A percentile compares a stretch with the other conserved stretches of the same genome.
phyloP scores from a whole-genome alignment of 1,284 basidiomycete genomes.

The Peniophora sp. region DNA sequence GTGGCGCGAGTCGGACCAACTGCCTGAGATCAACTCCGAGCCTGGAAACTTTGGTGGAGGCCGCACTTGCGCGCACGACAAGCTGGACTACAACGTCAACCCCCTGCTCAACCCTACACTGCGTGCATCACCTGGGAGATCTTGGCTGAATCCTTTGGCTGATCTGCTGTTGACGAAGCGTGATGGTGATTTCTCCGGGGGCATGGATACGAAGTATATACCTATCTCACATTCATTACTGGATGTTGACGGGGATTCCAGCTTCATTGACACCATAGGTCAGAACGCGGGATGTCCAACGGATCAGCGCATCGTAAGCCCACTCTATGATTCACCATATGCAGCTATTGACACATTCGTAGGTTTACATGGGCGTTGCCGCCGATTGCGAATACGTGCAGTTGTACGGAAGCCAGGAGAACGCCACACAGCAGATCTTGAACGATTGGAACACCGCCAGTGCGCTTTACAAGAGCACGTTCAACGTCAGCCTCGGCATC shows the following conservation, averaged over 20 bases:
- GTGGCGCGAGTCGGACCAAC: conserved; percentile 62
- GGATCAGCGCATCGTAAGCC: conserved; percentile 64
- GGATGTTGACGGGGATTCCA: conserved; percentile 19
- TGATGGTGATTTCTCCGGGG: conserved; percentile 49
- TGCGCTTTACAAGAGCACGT: conserved; percentile 72
- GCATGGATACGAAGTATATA: conserved; percentile 47
- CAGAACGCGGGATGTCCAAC: conserved; percentile 67
- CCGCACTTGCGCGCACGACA: conserved; percentile 62
- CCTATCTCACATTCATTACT: not conserved
- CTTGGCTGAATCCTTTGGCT: conserved; percentile 20
- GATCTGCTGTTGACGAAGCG: conserved; percentile 27
- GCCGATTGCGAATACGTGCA: conserved; percentile 79
- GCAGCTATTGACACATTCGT: not conserved
- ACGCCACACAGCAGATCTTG: conserved; percentile 70
- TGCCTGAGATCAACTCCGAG: conserved; percentile 18
- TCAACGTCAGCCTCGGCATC: conserved; percentile 84
- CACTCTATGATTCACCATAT: conserved; percentile 10
- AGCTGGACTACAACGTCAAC: conserved; percentile 59
- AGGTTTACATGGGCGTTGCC: conserved; percentile 80
- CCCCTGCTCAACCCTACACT: conserved; percentile 48
- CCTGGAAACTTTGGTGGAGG: conserved; percentile 2
- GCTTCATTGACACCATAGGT: conserved; percentile 65
- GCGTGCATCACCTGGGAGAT: conserved; percentile 18
- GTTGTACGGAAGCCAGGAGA: conserved; percentile 51
- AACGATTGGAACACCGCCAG: conserved; percentile 76